phyloP scores from a whole-genome alignment of 2,329 filamentous ascomycete species.

The Apiospora pterosperma region DNA sequence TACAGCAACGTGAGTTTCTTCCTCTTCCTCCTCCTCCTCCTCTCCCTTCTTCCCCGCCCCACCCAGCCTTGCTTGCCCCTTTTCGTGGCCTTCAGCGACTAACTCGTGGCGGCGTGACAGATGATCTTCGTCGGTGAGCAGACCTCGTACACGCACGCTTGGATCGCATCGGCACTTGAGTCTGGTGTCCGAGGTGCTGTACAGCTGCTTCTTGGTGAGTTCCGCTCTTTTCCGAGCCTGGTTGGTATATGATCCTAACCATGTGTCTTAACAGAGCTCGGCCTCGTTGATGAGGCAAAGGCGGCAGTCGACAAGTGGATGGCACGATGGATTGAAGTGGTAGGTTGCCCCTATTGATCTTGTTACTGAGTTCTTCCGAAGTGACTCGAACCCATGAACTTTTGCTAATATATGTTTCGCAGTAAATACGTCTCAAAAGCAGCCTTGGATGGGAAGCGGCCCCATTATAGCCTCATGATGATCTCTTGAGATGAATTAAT shows the following conservation, averaged over 20 bases:
- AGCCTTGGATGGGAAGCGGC: too few species aligned
- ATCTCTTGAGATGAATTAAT: background rate
- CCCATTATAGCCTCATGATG: background rate
- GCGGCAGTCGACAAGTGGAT: slow-evolving; percentile 62
- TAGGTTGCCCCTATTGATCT: background rate
- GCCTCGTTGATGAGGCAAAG: slow-evolving; percentile 69
- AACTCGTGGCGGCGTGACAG: slow-evolving; percentile 19
- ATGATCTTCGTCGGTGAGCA: slow-evolving; percentile 71
- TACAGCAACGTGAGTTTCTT: slow-evolving; percentile 48
- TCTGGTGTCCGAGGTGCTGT: slow-evolving; percentile 63
- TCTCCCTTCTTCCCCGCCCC: background rate
- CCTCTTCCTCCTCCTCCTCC: background rate
- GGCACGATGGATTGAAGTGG: slow-evolving; percentile 60
- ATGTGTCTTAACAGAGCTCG: slow-evolving; percentile 41
- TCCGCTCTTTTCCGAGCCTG: background rate
- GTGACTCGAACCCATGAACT: background rate
- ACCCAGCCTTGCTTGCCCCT: too few species aligned
- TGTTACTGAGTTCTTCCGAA: background rate
- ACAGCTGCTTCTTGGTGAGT: slow-evolving; percentile 52
- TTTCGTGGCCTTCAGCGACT: too few species aligned
- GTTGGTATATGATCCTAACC: background rate
- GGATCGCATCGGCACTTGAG: slow-evolving; percentile 66
- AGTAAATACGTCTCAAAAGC: background rate
- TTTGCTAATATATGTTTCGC: background rate
- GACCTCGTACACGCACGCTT: slow-evolving; percentile 68